A percentile compares a stretch with the other conserved stretches of the same genome.
phyloP scores from a whole-genome alignment of 2,329 filamentous ascomycete genomes.

The Kalmusia sp. region DNA sequence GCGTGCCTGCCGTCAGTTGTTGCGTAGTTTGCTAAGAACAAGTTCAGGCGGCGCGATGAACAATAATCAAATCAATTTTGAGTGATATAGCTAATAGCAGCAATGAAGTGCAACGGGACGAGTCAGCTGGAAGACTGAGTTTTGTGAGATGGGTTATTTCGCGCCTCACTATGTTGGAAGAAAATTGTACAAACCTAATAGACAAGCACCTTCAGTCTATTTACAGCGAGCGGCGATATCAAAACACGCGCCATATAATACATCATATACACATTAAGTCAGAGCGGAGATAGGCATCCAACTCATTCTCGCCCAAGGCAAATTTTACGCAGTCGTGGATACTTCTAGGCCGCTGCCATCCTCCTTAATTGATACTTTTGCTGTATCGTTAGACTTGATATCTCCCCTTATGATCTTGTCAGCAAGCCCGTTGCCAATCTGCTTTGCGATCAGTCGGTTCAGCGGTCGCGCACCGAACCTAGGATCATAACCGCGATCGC shows the following conservation, averaged over 20 bases:
- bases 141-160: too few species aligned
- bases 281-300: background rate
- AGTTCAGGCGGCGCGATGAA: background rate
- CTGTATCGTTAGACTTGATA: slow-evolving; percentile 76
- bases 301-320: background rate
- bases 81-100: too few species aligned
- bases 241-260: background rate
- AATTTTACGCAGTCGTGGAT: slow-evolving; percentile 7
- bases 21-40: too few species aligned
- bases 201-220: background rate
- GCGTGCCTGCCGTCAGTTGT: slow-evolving; percentile 19
- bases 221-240: slow-evolving; percentile 5
- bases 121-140: too few species aligned
- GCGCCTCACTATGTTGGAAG: background rate
- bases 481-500: slow-evolving; percentile 88
- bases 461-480: slow-evolving; percentile 89
- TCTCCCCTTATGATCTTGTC: slow-evolving; percentile 91
- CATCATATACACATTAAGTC: background rate
- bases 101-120: too few species aligned
- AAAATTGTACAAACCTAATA: background rate
- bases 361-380: slow-evolving; percentile 71
- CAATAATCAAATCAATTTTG: background rate
- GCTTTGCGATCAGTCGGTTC: slow-evolving; percentile 86
- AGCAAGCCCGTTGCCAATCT: slow-evolving; percentile 87
- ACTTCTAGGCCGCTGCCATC: slow-evolving; percentile 44